Percentiles rank a stretch among this genome's conserved stretches.
phyloP scores from a whole-genome alignment of 306 rosid genomes.

The Lathyrus aphaca region DNA sequence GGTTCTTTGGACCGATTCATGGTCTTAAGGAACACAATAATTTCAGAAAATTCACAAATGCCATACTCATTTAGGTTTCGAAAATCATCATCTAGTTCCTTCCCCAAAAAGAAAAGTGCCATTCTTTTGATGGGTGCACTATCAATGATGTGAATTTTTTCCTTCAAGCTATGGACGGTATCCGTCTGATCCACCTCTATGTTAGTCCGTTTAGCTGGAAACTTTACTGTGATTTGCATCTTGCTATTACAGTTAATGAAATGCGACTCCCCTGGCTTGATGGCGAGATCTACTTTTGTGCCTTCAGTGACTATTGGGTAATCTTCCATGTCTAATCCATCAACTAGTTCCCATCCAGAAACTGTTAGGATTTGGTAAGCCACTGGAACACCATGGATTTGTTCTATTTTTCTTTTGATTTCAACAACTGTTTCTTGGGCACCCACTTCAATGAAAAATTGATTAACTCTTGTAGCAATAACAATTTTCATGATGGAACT shows the following conservation, averaged over 20 bases:
- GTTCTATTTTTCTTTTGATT: constrained; percentile 76
- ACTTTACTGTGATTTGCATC: constrained; percentile 59
- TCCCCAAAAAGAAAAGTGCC: constrained; percentile 66
- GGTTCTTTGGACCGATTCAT: constrained; percentile 51
- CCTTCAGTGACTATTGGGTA: constrained; percentile 77
- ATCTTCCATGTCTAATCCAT: constrained; percentile 92
- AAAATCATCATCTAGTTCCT: constrained; percentile 64
- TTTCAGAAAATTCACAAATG: constrained; percentile 63
- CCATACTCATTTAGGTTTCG: constrained; percentile 66
- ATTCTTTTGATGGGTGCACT: constrained; percentile 66
- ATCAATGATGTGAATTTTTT: constrained; percentile 73
- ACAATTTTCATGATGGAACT: constrained; percentile 52
- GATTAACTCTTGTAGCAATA: constrained; percentile 48
- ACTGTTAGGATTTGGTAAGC: constrained; percentile 69
- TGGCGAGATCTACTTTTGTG: constrained; percentile 70
- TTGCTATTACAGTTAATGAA: constrained; percentile 34
- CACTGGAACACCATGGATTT: constrained; percentile 61
- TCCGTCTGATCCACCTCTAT: constrained; percentile 70
- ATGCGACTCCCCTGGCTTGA: constrained; percentile 43
- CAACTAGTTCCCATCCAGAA: constrained; percentile 76
- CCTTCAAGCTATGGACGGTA: constrained; percentile 74
- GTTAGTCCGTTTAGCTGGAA: constrained; percentile 56
- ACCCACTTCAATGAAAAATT: constrained; percentile 61
- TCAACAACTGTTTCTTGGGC: constrained; percentile 63
- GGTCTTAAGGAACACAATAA: constrained; percentile 57